Conservation (phyloP, 2,329 filamentous ascomycete genomes). For the Nigrospora sphaerica region DNA sequence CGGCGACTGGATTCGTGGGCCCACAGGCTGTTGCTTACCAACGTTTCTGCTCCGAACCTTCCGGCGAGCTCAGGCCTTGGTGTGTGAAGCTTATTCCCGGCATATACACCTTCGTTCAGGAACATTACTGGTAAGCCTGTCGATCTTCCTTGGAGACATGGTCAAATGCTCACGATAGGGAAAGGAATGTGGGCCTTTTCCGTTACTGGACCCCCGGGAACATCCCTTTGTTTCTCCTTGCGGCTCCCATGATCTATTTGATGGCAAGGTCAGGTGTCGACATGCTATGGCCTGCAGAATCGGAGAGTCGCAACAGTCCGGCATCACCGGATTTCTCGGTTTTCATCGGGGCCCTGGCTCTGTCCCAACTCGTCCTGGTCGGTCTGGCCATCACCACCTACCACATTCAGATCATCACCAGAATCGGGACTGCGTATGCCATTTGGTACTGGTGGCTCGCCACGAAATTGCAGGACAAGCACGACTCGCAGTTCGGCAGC, state of each 20-base stretch:
- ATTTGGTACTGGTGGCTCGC: slow-evolving; percentile 85
- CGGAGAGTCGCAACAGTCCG: background rate
- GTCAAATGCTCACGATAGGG: slow-evolving; percentile 11
- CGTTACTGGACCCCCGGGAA: slow-evolving; percentile 87
- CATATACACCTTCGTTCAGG: slow-evolving; percentile 87
- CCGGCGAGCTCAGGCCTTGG: slow-evolving; percentile 56
- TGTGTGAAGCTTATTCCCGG: slow-evolving; percentile 68
- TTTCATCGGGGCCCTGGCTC: slow-evolving; percentile 52
- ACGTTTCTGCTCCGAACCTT: slow-evolving; percentile 52
- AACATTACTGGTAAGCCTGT: slow-evolving; percentile 72
- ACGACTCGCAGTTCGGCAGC: slow-evolving; percentile 19
- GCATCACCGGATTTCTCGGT: slow-evolving; percentile 3
- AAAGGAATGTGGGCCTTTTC: slow-evolving; percentile 83
- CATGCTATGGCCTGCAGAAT: slow-evolving; percentile 12
- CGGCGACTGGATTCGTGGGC: slow-evolving; percentile 59
- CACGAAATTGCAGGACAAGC: slow-evolving; percentile 28
- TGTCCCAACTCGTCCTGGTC: slow-evolving; percentile 67
- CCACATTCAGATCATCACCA: slow-evolving; percentile 90
- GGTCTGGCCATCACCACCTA: slow-evolving; percentile 69
- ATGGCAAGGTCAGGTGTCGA: slow-evolving; percentile 54
- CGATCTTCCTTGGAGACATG: slow-evolving; percentile 2
- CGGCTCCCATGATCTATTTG: slow-evolving; percentile 67
- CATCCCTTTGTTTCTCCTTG: slow-evolving; percentile 79
- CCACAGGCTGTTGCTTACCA: slow-evolving; percentile 73
- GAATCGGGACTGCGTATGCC: slow-evolving; percentile 81